These are phyloP conservation scores for Pythium grandisporangium DNA, from an alignment of 352 stramenopile genomes.

Conservation along the genomic window DNA sequence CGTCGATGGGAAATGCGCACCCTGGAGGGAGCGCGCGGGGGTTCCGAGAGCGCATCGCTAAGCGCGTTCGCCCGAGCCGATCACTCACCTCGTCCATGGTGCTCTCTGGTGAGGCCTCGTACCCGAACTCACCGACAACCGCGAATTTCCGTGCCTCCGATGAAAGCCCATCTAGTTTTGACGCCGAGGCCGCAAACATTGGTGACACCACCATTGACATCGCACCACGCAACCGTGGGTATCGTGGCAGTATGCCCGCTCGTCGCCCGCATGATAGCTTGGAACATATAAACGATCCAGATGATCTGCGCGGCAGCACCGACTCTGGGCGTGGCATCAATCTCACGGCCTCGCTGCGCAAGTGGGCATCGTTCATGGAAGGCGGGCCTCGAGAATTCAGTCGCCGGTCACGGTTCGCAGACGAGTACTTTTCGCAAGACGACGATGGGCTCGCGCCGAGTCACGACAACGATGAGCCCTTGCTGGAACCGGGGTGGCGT, in stretches of 20 bases:
- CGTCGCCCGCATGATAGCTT: slow-evolving; percentile 14
- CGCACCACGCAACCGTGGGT: neutral
- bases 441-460: slow-evolving; percentile 25
- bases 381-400: no score
- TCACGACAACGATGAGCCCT: slow-evolving; percentile 32
- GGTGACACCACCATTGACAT: neutral
- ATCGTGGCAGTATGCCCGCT: neutral
- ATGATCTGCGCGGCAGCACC: slow-evolving; percentile 22
- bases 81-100: slow-evolving; percentile 31
- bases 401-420: slow-evolving; percentile 66
- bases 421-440: slow-evolving; percentile 68
- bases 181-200: no score
- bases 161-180: slow-evolving; percentile 10
- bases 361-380: slow-evolving; percentile 58
- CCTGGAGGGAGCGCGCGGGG: slow-evolving; percentile 11
- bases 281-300: no score
- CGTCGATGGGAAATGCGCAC: slow-evolving; percentile 22
- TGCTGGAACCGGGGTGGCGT: slow-evolving; percentile 48
- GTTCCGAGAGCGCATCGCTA: no score
- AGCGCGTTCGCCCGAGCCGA: no score
- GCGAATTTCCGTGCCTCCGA: slow-evolving; percentile 33
- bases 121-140: slow-evolving; percentile 53
- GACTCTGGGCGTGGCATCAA: slow-evolving; percentile 39
- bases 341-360: slow-evolving; percentile 52
- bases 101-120: slow-evolving; percentile 36